Conservation (phyloP, 148 eudicot genomes). For the Pouteria glomerata region DNA sequence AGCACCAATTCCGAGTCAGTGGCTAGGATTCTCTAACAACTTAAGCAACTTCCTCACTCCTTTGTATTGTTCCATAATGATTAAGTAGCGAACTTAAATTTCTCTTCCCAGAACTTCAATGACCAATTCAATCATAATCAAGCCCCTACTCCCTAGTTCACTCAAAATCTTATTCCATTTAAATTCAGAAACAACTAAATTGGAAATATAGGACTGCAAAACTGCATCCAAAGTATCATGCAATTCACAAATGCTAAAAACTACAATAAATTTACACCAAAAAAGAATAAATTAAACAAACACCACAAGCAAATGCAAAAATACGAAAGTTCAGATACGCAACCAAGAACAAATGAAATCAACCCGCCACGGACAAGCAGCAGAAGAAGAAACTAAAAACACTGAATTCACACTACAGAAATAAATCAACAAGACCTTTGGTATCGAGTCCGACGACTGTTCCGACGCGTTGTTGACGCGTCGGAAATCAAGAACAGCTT, state of each 20-base stretch:
- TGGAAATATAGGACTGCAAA: background rate
- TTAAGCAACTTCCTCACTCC: no score
- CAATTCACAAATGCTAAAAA: background rate
- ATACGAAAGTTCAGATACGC: background rate
- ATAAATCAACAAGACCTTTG: conserved; percentile 24
- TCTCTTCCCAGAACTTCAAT: no score
- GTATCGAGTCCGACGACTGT: conserved; percentile 21
- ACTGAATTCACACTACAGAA: background rate
- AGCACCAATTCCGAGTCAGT: background rate
- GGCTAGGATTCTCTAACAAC: background rate
- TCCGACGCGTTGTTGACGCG: conserved; percentile 20
- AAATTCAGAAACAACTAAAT: background rate
- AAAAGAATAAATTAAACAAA: no score
- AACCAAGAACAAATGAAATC: background rate
- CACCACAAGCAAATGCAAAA: background rate
- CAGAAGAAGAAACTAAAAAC: background rate
- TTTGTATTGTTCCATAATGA: no score
- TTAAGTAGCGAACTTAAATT: no score
- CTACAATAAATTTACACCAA: background rate
- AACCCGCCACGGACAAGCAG: background rate
- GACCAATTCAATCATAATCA: no score
- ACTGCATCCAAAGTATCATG: background rate
- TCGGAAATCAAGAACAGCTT: conserved; percentile 55
- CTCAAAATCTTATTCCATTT: no score
- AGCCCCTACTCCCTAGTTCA: no score